These are phyloP conservation scores for Solanum tacnaense DNA, from an alignment of 257 asterid species.

Conservation along the genomic window DNA sequence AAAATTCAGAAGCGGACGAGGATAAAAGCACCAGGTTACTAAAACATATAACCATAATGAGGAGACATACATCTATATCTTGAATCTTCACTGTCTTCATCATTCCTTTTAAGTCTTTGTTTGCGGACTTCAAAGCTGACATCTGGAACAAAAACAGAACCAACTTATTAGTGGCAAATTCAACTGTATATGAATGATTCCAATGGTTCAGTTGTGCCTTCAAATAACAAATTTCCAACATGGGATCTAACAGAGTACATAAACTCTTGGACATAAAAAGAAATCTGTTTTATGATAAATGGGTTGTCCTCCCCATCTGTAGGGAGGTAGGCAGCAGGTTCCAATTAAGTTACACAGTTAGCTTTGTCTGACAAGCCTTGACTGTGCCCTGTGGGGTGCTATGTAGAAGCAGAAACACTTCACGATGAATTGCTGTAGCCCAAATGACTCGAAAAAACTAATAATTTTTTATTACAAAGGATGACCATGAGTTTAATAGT, in stretches of 20 bases:
- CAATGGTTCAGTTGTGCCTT: conserved; percentile 6
- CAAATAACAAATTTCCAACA: conserved; percentile 15
- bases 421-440: conserved; percentile 20
- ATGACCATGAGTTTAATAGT: background rate
- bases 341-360: conserved; percentile 54
- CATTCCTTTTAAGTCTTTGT: conserved; percentile 96
- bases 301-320: conserved; percentile 43
- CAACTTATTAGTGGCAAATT: background rate
- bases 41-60: background rate
- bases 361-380: conserved; percentile 49
- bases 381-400: conserved; percentile 50
- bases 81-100: conserved; percentile 99
- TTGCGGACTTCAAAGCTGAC: conserved; percentile 93
- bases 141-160: conserved; percentile 37
- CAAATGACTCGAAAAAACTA: background rate
- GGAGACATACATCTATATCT: conserved; percentile 76
- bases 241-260: background rate
- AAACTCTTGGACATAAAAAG: conserved; percentile 8
- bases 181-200: conserved; percentile 3
- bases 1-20: background rate
- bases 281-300: conserved; percentile 20
- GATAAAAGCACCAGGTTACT: background rate
- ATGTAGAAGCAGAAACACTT: conserved; percentile 49
- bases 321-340: conserved; percentile 76
- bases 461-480: background rate